Percentiles rank a stretch among this genome's conserved stretches.
phyloP scores from a whole-genome alignment of 495 filamentous ascomycete genomes.

The Aspergillus conjunctus region DNA sequence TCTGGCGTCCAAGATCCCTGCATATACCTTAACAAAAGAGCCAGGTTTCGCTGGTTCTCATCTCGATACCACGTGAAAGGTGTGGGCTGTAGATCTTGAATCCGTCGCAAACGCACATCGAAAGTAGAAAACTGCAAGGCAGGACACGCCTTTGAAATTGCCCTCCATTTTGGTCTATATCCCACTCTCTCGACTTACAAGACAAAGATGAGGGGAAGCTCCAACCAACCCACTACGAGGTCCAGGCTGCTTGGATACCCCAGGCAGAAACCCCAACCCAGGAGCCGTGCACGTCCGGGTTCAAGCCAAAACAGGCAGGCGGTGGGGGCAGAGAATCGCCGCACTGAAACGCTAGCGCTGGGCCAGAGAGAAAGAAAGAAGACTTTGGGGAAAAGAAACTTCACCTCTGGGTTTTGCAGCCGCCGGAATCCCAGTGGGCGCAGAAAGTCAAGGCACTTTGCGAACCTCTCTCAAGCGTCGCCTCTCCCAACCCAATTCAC shows the following conservation, averaged over 20 bases:
- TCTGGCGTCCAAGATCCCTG: too few relatives aligned
- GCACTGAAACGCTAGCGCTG: constrained; percentile 3
- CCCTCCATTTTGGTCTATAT: too few relatives aligned
- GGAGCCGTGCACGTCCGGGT: not conserved
- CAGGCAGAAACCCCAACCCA: not conserved
- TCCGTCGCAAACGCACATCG: too few relatives aligned
- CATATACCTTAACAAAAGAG: too few relatives aligned
- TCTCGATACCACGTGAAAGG: too few relatives aligned
- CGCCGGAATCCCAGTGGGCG: constrained; percentile 1
- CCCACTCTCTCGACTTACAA: too few relatives aligned
- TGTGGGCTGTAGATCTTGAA: too few relatives aligned
- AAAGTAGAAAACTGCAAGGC: too few relatives aligned
- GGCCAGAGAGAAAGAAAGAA: not conserved
- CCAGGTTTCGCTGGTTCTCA: too few relatives aligned
- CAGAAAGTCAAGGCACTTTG: not conserved
- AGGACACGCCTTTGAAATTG: too few relatives aligned
- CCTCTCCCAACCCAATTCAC: constrained; percentile 11
- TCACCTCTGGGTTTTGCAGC: constrained; percentile 5
- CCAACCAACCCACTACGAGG: not conserved
- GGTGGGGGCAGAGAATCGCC: not conserved
- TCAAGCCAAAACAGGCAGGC: not conserved
- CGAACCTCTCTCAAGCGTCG: constrained; percentile 2
- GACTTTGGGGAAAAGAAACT: constrained; percentile 1
- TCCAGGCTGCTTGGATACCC: not conserved
- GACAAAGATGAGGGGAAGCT: not conserved